A percentile compares a stretch with the other conserved stretches of the same genome.
phyloP scores from a whole-genome alignment of 768 basidiomycete genomes.

The Lentinula sp. region DNA sequence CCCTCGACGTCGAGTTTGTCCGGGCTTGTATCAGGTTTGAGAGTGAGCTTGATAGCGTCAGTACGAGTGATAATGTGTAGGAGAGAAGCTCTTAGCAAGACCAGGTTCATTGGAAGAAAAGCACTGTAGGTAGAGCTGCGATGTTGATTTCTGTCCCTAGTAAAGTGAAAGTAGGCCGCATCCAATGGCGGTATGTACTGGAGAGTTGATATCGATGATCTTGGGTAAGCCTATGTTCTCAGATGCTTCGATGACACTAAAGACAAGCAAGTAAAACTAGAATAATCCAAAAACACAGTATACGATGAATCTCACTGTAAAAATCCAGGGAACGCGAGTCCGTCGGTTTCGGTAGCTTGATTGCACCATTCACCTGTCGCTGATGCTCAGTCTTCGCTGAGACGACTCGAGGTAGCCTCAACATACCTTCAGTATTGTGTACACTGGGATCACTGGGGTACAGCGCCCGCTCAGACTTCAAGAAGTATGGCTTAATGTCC shows the following conservation, averaged over 20 bases:
- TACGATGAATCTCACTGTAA: not conserved
- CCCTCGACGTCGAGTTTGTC: not conserved
- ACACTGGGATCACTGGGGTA: not conserved
- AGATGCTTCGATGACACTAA: constrained; percentile 10
- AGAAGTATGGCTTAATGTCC: constrained; percentile 25
- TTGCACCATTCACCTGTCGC: constrained; percentile 9
- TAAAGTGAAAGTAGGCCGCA: constrained; percentile 10
- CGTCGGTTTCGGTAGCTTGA: not conserved
- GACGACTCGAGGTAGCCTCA: not conserved
- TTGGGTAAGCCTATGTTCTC: constrained; percentile 12
- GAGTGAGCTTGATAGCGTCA: not conserved
- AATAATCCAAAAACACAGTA: not conserved
- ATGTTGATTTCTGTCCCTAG: constrained; percentile 8
- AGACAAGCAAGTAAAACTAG: not conserved
- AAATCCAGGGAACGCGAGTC: constrained; percentile 7
- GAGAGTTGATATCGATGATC: constrained; percentile 11
- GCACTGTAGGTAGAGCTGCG: constrained; percentile 15
- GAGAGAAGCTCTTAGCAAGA: not conserved
- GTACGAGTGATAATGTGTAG: constrained; percentile 1
- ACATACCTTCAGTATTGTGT: constrained; percentile 10
- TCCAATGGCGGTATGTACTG: constrained; percentile 6
- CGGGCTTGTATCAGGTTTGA: not conserved
- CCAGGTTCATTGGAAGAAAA: constrained; percentile 15
- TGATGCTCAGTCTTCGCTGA: constrained; percentile 8
- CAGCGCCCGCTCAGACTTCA: constrained; percentile 20